These are phyloP conservation scores for Leccinum uliginosum DNA, from an alignment of 768 basidiomycete species.

Conservation along the genomic window DNA sequence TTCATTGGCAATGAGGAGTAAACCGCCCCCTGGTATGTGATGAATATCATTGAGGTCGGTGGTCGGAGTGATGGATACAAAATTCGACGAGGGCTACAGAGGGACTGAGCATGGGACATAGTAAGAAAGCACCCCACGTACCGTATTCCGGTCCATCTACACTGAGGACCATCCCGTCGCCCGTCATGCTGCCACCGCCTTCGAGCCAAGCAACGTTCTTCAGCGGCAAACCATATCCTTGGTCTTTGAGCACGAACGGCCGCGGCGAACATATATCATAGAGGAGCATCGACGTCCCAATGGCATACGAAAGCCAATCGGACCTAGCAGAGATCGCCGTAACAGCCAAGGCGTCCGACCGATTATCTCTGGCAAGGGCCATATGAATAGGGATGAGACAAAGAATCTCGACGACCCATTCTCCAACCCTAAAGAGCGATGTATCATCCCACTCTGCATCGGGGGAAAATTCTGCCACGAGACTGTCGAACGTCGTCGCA, in stretches of 20 bases:
- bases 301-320: slow-evolving; percentile 90
- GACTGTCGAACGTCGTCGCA: slow-evolving; percentile 24
- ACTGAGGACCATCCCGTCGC: slow-evolving; percentile 83
- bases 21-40: slow-evolving; percentile 83
- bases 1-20: slow-evolving; percentile 91
- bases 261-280: slow-evolving; percentile 88
- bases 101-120: background rate
- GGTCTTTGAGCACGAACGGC: slow-evolving; percentile 89
- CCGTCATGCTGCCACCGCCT: slow-evolving; percentile 77
- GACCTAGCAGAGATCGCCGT: slow-evolving; percentile 81
- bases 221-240: slow-evolving; percentile 91
- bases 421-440: slow-evolving; percentile 44
- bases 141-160: slow-evolving; percentile 87
- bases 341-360: slow-evolving; percentile 43
- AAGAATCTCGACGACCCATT: slow-evolving; percentile 60
- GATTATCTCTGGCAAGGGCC: too few species aligned
- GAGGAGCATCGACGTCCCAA: slow-evolving; percentile 89
- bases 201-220: slow-evolving; percentile 87
- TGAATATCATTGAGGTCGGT: slow-evolving; percentile 88
- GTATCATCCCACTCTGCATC: slow-evolving; percentile 18
- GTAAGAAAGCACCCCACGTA: slow-evolving; percentile 35
- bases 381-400: too few species aligned
- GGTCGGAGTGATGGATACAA: slow-evolving; percentile 88
- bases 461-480: slow-evolving; percentile 12
- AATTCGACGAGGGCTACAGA: slow-evolving; percentile 73